phyloP scores from a whole-genome alignment of 139 green algal genomes.

The Protoeuglena noctilucae region DNA sequence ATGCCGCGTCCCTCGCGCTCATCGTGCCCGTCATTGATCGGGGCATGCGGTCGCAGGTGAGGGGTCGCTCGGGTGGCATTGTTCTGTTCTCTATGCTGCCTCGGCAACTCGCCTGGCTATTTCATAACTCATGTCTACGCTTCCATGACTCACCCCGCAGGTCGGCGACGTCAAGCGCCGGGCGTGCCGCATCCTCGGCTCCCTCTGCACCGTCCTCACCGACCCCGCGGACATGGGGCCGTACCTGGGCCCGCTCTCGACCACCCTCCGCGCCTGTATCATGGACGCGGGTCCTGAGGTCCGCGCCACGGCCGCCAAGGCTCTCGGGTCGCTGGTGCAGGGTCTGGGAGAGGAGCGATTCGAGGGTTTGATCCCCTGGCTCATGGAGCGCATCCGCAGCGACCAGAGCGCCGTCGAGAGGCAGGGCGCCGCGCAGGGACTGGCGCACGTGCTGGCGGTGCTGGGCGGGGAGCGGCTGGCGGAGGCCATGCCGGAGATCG shows the following conservation, averaged over 20 bases:
- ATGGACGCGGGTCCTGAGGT: conserved; percentile 86
- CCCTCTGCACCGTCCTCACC: conserved; percentile 80
- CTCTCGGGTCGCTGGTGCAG: conserved; percentile 62
- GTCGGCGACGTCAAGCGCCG: conserved; percentile 84
- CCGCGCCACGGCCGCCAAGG: conserved; percentile 54
- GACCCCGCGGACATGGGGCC: conserved; percentile 86
- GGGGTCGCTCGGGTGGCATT: not conserved
- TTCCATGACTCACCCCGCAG: conserved; percentile 46
- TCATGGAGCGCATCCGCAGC: conserved; percentile 57
- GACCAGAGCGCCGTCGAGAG: conserved; percentile 40
- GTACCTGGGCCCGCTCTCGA: conserved; percentile 77
- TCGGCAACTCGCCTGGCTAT: too few relatives aligned
- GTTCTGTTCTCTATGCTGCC: conserved; percentile 18
- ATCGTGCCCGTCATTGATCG: conserved; percentile 84
- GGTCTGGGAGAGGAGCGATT: conserved; percentile 62
- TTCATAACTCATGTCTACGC: too few relatives aligned
- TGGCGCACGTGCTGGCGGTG: conserved; percentile 55
- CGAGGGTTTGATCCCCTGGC: conserved; percentile 66
- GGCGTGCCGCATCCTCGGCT: conserved; percentile 81
- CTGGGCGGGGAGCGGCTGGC: conserved; percentile 52
- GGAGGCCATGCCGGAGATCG: conserved; percentile 70
- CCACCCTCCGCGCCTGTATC: conserved; percentile 76
- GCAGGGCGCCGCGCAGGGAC: conserved; percentile 35
- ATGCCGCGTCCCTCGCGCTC: conserved; percentile 76
- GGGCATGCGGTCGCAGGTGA: conserved; percentile 2